Percentiles rank a stretch among this genome's conserved stretches.
These are phyloP conservation scores for Castanea crenata DNA, from an alignment of 306 rosid genomes.

Conservation along the genomic window DNA sequence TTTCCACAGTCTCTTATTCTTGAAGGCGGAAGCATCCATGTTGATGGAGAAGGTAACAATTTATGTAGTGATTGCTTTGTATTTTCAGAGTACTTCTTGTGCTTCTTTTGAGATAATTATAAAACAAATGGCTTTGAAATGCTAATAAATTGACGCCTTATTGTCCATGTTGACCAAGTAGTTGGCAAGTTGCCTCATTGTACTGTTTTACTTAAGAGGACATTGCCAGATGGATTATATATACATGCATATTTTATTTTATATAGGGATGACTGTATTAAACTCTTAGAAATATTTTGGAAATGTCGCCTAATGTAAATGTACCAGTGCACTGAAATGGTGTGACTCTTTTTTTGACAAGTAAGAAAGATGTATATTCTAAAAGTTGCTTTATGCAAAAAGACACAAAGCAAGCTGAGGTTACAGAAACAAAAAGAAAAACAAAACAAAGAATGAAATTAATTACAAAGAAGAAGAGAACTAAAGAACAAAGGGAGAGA, in stretches of 20 bases:
- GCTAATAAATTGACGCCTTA: background rate
- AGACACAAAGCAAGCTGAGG: too few relatives aligned
- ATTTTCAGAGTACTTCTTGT: background rate
- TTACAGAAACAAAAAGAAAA: too few relatives aligned
- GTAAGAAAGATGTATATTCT: too few relatives aligned
- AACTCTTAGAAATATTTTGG: background rate
- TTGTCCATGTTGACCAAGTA: background rate
- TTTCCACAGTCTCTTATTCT: constrained; percentile 68
- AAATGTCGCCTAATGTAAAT: background rate
- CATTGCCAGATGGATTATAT: background rate
- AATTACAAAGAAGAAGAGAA: too few relatives aligned
- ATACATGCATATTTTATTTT: background rate
- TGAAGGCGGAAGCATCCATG: constrained; percentile 99
- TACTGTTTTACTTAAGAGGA: background rate
- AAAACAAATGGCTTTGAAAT: background rate
- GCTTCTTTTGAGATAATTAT: constrained; percentile 1
- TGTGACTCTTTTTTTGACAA: background rate
- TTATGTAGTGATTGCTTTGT: constrained; percentile 1
- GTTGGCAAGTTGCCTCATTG: background rate
- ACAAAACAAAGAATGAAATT: too few relatives aligned
- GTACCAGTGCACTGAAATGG: background rate
- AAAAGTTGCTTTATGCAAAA: too few relatives aligned
- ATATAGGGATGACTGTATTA: background rate
- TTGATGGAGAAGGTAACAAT: constrained; percentile 90
- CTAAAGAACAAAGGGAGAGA: too few relatives aligned